A percentile compares a stretch with the other conserved stretches of the same genome.
Conservation (phyloP, 148 eudicot species). For the Agrostemma githago region DNA sequence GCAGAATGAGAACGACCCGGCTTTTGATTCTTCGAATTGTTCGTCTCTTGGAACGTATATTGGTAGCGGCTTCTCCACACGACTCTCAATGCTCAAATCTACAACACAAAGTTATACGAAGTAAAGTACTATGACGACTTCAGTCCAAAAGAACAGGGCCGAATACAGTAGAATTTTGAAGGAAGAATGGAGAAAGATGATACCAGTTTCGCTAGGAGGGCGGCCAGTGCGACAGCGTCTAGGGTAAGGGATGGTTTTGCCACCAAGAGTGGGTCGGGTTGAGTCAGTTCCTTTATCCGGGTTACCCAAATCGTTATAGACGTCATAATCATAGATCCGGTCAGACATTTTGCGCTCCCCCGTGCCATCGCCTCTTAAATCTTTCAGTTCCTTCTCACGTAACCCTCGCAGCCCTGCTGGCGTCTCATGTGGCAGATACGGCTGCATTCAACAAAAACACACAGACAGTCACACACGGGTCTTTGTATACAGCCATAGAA, state of each 20-base stretch:
- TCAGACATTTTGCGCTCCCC: conserved; percentile 76
- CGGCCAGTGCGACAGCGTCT: conserved; percentile 96
- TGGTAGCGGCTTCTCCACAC: conserved; percentile 89
- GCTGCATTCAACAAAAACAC: conserved; percentile 40
- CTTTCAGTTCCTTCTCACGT: conserved; percentile 71
- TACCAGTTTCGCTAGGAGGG: conserved; percentile 72
- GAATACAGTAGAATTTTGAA: background rate
- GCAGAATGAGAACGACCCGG: conserved; percentile 64
- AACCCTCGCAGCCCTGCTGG: conserved; percentile 72
- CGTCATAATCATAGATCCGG: conserved; percentile 66
- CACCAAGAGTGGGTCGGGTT: conserved; percentile 73
- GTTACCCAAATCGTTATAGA: conserved; percentile 87
- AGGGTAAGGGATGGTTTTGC: conserved; percentile 67
- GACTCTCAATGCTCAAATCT: conserved; percentile 74
- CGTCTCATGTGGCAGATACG: conserved; percentile 81
- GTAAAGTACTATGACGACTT: no score
- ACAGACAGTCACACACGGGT: no score
- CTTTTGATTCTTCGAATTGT: conserved; percentile 83
- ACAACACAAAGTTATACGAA: background rate
- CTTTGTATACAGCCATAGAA: no score
- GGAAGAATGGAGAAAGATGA: background rate
- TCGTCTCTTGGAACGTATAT: conserved; percentile 91
- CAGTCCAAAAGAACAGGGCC: no score
- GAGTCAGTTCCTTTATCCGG: conserved; percentile 64
- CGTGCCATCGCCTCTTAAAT: conserved; percentile 72